Evolutionary conservation across 164 flowering plant genomes (phyloP).

Genomic region (Magnolia officinalis): DNA sequence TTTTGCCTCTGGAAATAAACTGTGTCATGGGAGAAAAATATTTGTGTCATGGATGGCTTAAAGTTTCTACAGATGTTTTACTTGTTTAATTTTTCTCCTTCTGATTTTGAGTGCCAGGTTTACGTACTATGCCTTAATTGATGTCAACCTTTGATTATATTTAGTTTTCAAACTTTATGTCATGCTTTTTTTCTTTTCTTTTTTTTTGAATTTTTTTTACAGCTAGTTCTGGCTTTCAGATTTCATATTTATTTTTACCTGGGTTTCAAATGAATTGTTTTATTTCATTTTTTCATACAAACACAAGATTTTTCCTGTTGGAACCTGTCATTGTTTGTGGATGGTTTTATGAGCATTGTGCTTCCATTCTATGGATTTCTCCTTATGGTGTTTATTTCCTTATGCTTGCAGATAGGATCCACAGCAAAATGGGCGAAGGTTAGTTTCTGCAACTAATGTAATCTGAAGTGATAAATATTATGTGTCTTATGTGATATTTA

Average conservation of each 20-base stretch:
- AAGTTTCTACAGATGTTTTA: neutral
- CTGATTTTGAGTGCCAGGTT: too few relatives aligned
- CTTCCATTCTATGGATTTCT: neutral
- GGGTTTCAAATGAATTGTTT: neutral
- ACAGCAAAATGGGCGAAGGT: conserved; percentile 95
- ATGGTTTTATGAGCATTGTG: neutral
- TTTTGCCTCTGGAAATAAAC: too few relatives aligned
- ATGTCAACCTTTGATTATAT: neutral
- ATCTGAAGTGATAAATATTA: too few relatives aligned
- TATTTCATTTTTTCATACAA: neutral
- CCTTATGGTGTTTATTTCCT: neutral
- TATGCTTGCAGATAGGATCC: conserved; percentile 60
- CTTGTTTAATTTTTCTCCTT: too few relatives aligned
- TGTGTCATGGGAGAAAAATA: neutral
- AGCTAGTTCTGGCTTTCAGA: neutral
- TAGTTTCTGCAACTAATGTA: neutral
- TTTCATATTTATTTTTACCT: neutral
- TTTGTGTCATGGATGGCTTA: neutral
- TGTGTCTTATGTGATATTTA: neutral
- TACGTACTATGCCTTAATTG: too few relatives aligned
- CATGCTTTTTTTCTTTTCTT: neutral
- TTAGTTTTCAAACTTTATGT: neutral
- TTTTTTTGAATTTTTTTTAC: neutral
- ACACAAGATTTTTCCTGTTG: neutral
- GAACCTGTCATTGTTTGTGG: neutral